These are phyloP conservation scores for Thraustotheca clavata DNA, from an alignment of 352 stramenopile species.

Conservation along the genomic window DNA sequence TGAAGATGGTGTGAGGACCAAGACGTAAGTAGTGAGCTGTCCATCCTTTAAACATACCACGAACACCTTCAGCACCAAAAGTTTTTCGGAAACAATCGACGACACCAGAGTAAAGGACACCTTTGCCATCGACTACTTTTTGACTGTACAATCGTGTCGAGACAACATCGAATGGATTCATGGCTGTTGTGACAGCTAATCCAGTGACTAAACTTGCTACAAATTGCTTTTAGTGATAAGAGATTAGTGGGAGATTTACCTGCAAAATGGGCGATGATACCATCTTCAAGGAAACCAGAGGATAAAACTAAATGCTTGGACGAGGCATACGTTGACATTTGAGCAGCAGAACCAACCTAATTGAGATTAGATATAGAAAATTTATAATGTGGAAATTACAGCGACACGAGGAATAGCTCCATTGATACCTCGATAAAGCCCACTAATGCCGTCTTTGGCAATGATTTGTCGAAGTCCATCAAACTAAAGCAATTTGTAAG, in stretches of 20 bases:
- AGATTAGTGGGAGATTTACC: slow-evolving; percentile 34
- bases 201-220: slow-evolving; percentile 73
- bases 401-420: slow-evolving; percentile 69
- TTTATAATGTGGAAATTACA: slow-evolving; percentile 27
- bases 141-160: slow-evolving; percentile 83
- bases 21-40: slow-evolving; percentile 80
- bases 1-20: slow-evolving; percentile 79
- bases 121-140: slow-evolving; percentile 79
- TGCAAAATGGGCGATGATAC: slow-evolving; percentile 63
- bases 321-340: slow-evolving; percentile 78
- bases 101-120: slow-evolving; percentile 63
- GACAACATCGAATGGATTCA: slow-evolving; percentile 86
- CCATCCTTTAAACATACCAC: slow-evolving; percentile 84
- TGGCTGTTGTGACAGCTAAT: slow-evolving; percentile 69
- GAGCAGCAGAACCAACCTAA: slow-evolving; percentile 74
- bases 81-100: slow-evolving; percentile 76
- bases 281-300: slow-evolving; percentile 53
- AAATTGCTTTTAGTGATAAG: background rate
- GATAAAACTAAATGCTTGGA: slow-evolving; percentile 75
- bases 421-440: slow-evolving; percentile 64
- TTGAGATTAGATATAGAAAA: background rate
- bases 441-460: slow-evolving; percentile 50
- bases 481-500: slow-evolving; percentile 30
- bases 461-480: slow-evolving; percentile 75
- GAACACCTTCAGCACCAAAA: slow-evolving; percentile 61